Conservation (phyloP, 2,329 filamentous ascomycete species). For the Epichloe sibirici region DNA sequence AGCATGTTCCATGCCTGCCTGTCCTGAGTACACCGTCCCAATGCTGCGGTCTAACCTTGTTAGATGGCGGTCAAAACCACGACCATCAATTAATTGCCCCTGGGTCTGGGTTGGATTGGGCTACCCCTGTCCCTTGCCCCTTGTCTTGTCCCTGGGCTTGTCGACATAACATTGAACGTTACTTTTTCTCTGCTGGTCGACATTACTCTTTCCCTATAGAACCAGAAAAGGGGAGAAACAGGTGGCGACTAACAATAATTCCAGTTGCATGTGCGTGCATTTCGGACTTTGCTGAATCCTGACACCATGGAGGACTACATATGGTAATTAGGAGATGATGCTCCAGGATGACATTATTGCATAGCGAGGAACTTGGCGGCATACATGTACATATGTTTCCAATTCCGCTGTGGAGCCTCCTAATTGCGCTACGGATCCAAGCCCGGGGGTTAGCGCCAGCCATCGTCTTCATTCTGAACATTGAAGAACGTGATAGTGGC, state of each 20-base stretch:
- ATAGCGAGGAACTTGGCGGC: neutral
- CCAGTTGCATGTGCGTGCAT: neutral
- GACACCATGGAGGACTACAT: neutral
- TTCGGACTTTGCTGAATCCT: neutral
- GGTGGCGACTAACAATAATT: no score
- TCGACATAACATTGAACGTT: neutral
- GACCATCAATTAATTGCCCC: neutral
- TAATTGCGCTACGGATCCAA: neutral
- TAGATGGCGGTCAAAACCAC: neutral
- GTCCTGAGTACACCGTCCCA: neutral
- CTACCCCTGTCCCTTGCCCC: neutral
- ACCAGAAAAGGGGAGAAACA: neutral
- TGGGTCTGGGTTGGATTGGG: neutral
- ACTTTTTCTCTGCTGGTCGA: neutral
- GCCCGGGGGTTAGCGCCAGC: neutral
- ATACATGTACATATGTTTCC: neutral
- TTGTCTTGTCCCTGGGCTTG: neutral
- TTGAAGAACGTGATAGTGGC: neutral
- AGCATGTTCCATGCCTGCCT: neutral
- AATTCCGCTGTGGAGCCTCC: neutral
- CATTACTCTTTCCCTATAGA: neutral
- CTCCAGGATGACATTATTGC: neutral
- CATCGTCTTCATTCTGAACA: neutral
- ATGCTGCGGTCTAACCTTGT: constrained; percentile 2
- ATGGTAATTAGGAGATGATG: no score